Evolutionary conservation across 2,329 filamentous ascomycete species (phyloP).

Genomic region (Helotiales sp.): DNA sequence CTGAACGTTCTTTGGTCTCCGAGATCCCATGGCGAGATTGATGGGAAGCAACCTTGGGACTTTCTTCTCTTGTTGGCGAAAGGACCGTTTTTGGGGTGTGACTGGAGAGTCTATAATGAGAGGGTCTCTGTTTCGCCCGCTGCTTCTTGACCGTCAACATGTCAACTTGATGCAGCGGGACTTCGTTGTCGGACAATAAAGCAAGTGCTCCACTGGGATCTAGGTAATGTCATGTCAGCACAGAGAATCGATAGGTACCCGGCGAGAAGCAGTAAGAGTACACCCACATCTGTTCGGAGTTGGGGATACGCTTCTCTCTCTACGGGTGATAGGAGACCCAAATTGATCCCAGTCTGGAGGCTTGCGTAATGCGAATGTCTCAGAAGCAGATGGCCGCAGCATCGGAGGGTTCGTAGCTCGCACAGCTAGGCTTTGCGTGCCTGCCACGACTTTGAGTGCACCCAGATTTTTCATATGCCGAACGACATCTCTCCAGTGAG

Average conservation of each 20-base stretch:
- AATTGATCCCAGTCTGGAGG: constrained; percentile 39
- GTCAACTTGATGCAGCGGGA: constrained; percentile 7
- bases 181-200: background rate
- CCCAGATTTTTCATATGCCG: constrained; percentile 54
- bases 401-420: constrained; percentile 15
- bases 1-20: background rate
- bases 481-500: constrained; percentile 64
- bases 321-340: constrained; percentile 18
- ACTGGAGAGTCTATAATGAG: constrained; percentile 23
- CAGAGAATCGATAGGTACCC: no score
- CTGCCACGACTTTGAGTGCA: constrained; percentile 17
- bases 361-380: constrained; percentile 40
- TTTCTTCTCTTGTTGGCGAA: constrained; percentile 29
- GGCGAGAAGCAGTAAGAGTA: constrained; percentile 4
- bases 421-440: constrained; percentile 16
- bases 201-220: constrained; percentile 1
- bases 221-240: constrained; percentile 6
- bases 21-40: background rate
- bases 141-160: constrained; percentile 28
- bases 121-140: constrained; percentile 21
- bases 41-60: constrained; percentile 4
- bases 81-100: constrained; percentile 26
- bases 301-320: constrained; percentile 36
- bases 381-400: constrained; percentile 44
- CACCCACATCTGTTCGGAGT: constrained; percentile 37